Conservation (phyloP, 257 asterid genomes). For the Solanum infundibuliforme region DNA sequence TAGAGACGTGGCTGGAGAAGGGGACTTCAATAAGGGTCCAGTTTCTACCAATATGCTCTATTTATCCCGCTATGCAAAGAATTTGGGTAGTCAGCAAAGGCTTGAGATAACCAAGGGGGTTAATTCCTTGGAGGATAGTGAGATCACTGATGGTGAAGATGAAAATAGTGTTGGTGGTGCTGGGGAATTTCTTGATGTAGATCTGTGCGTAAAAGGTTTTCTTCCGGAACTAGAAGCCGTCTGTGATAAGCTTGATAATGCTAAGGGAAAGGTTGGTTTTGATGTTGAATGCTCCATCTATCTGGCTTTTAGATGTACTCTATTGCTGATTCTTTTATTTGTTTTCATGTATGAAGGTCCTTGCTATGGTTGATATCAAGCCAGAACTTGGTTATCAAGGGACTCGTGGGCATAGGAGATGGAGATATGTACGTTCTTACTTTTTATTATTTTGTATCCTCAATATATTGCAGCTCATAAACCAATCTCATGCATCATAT, state of each 20-base stretch:
- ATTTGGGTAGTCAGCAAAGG: slow-evolving; percentile 72
- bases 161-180: slow-evolving; percentile 29
- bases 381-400: slow-evolving; percentile 70
- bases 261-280: slow-evolving; percentile 66
- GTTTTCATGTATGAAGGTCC: slow-evolving; percentile 45
- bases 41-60: slow-evolving; percentile 69
- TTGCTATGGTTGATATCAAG: slow-evolving; percentile 73
- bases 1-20: slow-evolving; percentile 29
- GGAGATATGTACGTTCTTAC: slow-evolving; percentile 57
- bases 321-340: slow-evolving; percentile 7
- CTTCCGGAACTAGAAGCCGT: slow-evolving; percentile 68
- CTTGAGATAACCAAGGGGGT: slow-evolving; percentile 70
- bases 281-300: neutral
- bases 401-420: slow-evolving; percentile 55
- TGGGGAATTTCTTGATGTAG: slow-evolving; percentile 36
- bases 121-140: slow-evolving; percentile 24
- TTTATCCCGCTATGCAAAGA: slow-evolving; percentile 68
- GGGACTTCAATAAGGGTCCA: slow-evolving; percentile 33
- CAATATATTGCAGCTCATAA: neutral
- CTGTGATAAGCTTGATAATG: slow-evolving; percentile 71
- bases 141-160: slow-evolving; percentile 31
- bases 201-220: slow-evolving; percentile 58
- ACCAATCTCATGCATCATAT: neutral
- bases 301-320: slow-evolving; percentile 6
- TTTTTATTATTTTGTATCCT: neutral